Evolutionary conservation across 345 rosid genomes (phyloP), one percentile per base, ranked within the genome.

Genomic region (Ceriops decandra): DNA sequence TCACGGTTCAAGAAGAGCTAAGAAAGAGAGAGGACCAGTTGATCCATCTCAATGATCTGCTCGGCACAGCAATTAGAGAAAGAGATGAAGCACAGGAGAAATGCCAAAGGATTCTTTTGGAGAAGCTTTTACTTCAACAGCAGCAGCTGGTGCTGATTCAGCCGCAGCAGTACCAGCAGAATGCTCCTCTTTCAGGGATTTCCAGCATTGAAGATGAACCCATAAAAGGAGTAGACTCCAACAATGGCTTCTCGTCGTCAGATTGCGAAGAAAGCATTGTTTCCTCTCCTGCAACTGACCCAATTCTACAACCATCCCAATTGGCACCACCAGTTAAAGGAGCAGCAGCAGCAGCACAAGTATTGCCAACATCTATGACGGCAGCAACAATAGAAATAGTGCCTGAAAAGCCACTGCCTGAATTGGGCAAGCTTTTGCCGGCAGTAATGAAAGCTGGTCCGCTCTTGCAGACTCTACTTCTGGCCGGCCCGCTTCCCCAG

Each of bases 401-500:
- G 22, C 80, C 87, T 35, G 87, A 83, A 30, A 90, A 81, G 78
- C 95, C 95, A 67, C 78, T 93, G 26, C 98, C 98, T 15, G 97
- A 95, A 72, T 91, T 91, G 76, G 99, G 99, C 5, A 88, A 90
- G 86, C 93, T 95, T 74, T 80, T 95, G 74, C 91, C 91, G 69
- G 97, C 99, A 38, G 99, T 95, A 52, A 86, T 95, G 82, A 86
- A 90, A 83, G 97, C 97, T 24, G 99, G 99, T 1, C 99, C 99
- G 19, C 82, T 95, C 35, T 80, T 95, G 70, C 90, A 89, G 80
- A 95, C 99, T 6, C 87, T 95, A 1, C 95, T 95, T 49, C 80
- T 95, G 66, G 99, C 97, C 0, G 99, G 96, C 27, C 97, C 97
- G 30, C 83, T 95, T 42, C 99, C 99, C 60, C 93, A 95, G 71